phyloP scores from a whole-genome alignment of 108 stramenopile genomes.

The Bacterosira constricta region DNA sequence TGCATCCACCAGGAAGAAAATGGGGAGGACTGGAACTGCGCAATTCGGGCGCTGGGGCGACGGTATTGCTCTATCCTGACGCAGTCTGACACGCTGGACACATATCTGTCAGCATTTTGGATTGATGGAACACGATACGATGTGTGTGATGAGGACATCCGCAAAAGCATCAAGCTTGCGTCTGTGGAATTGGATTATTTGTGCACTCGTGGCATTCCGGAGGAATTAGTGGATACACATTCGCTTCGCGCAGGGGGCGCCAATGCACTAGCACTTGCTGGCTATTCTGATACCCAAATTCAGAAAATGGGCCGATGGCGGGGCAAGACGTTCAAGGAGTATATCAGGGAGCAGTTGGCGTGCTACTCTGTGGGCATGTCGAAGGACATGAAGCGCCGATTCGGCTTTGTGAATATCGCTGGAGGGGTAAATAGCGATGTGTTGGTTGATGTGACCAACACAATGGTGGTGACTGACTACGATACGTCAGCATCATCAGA shows the following conservation, averaged over 20 bases:
- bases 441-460: no score
- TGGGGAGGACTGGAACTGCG: slow-evolving; percentile 7
- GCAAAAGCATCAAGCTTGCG: neutral
- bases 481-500: no score
- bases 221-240: slow-evolving; percentile 1
- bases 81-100: neutral
- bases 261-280: neutral
- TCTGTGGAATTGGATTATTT: neutral
- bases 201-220: neutral
- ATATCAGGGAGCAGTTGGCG: no score
- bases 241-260: slow-evolving; percentile 3
- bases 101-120: neutral
- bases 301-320: slow-evolving; percentile 7
- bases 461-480: no score
- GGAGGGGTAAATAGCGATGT: no score
- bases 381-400: no score
- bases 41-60: neutral
- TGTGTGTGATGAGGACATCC: neutral
- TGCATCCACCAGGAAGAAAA: slow-evolving; percentile 13
- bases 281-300: slow-evolving; percentile 1
- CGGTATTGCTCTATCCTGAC: neutral
- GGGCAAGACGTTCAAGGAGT: neutral
- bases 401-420: no score
- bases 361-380: no score
- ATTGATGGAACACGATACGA: neutral